These are phyloP conservation scores for Neurospora pannonica DNA, from an alignment of 495 filamentous ascomycete genomes.

Conservation along the genomic window DNA sequence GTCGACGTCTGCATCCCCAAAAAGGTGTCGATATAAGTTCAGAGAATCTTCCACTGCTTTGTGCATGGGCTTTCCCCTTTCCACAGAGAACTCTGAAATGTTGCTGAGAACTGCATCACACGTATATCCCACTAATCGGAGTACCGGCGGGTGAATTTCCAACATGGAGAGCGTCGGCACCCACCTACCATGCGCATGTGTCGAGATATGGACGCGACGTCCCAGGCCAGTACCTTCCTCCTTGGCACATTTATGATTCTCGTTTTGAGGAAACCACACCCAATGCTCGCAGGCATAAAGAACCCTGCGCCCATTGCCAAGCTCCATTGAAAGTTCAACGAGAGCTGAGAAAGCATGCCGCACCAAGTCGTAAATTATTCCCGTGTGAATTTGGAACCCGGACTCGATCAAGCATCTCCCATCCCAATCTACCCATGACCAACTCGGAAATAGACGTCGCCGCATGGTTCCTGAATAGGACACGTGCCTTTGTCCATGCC, in stretches of 20 bases:
- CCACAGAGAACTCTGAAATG: background rate
- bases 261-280: background rate
- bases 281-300: background rate
- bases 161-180: background rate
- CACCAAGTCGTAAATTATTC: background rate
- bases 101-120: background rate
- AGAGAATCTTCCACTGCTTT: background rate
- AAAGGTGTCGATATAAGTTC: background rate
- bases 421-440: background rate
- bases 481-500: background rate
- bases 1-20: background rate
- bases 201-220: too few relatives aligned
- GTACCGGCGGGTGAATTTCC: background rate
- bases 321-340: background rate
- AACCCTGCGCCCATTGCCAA: background rate
- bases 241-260: background rate
- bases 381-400: background rate
- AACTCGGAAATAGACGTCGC: background rate
- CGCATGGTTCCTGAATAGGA: background rate
- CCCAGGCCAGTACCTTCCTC: background rate
- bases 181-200: background rate
- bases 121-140: background rate
- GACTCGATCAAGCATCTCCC: background rate
- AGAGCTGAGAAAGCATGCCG: rapidly evolving
- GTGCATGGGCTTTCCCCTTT: background rate